Base-by-base conservation (phyloP, 2,329 filamentous ascomycete genomes). In the Colletotrichum sidae region DNA sequence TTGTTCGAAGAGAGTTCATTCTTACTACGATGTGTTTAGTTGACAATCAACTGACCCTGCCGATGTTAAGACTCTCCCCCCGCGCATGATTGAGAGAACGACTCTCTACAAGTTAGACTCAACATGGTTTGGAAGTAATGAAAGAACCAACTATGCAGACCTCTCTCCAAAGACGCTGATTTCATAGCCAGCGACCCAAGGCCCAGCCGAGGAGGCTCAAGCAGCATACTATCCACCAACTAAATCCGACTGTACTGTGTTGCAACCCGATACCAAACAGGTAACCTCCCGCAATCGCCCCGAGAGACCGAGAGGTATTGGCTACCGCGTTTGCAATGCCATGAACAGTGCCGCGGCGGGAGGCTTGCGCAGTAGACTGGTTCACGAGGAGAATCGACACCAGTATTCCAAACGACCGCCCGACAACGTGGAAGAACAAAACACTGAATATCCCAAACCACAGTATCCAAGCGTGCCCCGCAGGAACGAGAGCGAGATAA, bases 281-380 rank as follows among this genome's bases (percentile, higher is more conserved):
- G 2, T 6, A 34, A 1, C 53, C 53, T 2, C 53, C 53, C 0
- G 53, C 41, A n/a, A 55, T 25, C 1, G 53, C 35, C 6, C 53
- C 53, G 5, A 33, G 39, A 6, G 53, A 44, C 5, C 53, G 53
- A n/a, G 41, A 55, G 2, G 41, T 55, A 6, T 33, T 55, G 11
- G 53, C 39, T 12, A 55, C 41, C 2, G 53, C 41, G 33, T 55
- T 55, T 12, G 41, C 53, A 17, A 55, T 55, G 8, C 53, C 53
- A 25, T 55, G 53, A 8, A 55, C 41, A 2, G 53, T 55, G 9
- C 53, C 53, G 8, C 53, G 53, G 11, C 53, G 53, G 33, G 53
- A 55, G 0, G 53, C 25, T 25, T 25, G 53, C 8, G 41, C 25
- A 13, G 41, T 46, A 4, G 41, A 46, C 53, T 38, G 53, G 33